Percentiles rank a stretch among this genome's conserved stretches.
Conservation (phyloP, 768 basidiomycete genomes). For the Lentinula sp. region DNA sequence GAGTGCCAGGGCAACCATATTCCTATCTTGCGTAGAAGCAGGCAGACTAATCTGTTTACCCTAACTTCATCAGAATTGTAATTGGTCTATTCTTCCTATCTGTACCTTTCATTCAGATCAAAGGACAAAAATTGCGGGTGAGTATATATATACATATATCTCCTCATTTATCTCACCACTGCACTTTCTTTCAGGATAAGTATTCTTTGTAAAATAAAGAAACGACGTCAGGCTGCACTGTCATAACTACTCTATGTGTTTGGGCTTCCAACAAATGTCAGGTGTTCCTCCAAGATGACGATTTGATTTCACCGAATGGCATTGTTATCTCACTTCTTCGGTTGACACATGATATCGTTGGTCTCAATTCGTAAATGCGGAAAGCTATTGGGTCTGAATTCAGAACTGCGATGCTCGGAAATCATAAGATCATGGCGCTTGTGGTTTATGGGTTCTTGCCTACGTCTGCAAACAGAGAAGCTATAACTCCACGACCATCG, state of each 20-base stretch:
- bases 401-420: neutral
- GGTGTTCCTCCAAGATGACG: too few species aligned
- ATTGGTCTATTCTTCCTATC: constrained; percentile 43
- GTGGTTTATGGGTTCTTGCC: neutral
- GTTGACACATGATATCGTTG: too few species aligned
- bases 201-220: neutral
- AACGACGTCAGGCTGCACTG: neutral
- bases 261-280: neutral
- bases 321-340: neutral
- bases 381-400: too few species aligned
- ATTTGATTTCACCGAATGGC: too few species aligned
- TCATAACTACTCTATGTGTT: neutral
- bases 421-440: neutral
- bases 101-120: constrained; percentile 45
- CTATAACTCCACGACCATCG: neutral
- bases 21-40: neutral
- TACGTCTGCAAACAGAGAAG: neutral
- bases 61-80: constrained; percentile 32
- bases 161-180: neutral
- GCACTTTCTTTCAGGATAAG: neutral
- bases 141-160: constrained; percentile 10
- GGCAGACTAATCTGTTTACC: neutral
- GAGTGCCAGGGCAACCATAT: constrained; percentile 15
- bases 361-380: neutral
- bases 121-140: constrained; percentile 41